phyloP scores from a whole-genome alignment of 441 rosid species.

The Gossypium trilobum region DNA sequence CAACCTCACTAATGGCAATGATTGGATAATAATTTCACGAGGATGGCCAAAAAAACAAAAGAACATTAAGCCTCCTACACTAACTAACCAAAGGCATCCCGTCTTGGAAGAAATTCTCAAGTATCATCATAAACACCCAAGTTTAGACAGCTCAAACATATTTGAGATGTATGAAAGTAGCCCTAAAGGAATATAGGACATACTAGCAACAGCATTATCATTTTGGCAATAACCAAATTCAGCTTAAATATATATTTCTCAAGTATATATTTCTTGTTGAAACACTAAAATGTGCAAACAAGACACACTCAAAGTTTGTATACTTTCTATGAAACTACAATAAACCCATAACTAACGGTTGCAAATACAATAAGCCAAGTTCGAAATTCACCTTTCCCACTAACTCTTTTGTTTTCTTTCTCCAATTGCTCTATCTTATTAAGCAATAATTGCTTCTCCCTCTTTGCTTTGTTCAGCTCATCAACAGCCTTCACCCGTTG shows the following conservation, averaged over 20 bases:
- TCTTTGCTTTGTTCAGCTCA: conserved; percentile 43
- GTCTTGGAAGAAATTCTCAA: not conserved
- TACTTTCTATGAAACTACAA: not conserved
- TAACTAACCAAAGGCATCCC: not conserved
- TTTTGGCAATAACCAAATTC: not conserved
- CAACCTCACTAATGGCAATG: not conserved
- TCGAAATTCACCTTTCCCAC: conserved; percentile 32
- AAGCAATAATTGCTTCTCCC: conserved; percentile 43
- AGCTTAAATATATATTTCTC: not conserved
- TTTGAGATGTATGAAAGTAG: not conserved
- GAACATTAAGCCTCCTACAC: not conserved
- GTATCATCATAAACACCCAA: not conserved
- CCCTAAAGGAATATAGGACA: not conserved
- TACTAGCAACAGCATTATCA: not conserved
- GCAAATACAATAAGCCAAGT: conserved; percentile 8
- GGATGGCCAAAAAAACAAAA: not conserved
- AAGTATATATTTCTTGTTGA: not conserved
- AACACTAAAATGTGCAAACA: not conserved
- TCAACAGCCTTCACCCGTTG: conserved; percentile 54
- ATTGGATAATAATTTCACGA: not conserved
- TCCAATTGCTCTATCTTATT: conserved; percentile 42
- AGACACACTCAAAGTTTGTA: not conserved
- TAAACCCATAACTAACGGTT: not conserved
- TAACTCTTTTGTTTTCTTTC: conserved; percentile 24
- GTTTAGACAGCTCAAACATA: not conserved